These are phyloP conservation scores for Akanthomyces lecanii DNA, from an alignment of 2,329 filamentous ascomycete species.

Conservation along the genomic window DNA sequence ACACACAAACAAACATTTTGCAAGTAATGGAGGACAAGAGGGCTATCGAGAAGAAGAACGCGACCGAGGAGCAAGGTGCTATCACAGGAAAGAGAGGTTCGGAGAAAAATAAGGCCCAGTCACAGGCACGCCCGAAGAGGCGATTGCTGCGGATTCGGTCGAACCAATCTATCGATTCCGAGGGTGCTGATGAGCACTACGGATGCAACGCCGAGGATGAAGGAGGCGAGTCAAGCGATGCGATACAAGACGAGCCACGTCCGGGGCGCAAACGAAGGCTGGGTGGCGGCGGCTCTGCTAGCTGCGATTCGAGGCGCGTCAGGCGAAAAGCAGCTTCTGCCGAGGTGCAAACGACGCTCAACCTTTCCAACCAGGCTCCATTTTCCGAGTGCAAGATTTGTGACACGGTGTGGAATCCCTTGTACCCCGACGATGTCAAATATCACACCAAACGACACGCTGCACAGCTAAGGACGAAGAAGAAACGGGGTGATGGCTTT, in stretches of 20 bases:
- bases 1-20: background rate
- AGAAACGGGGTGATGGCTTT: slow-evolving; percentile 12
- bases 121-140: slow-evolving; percentile 16
- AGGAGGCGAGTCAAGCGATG: background rate
- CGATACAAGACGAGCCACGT: background rate
- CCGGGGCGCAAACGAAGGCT: slow-evolving; percentile 1
- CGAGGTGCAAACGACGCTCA: slow-evolving; percentile 40
- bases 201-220: background rate
- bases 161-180: slow-evolving; percentile 14
- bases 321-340: slow-evolving; percentile 20
- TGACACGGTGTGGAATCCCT: slow-evolving; percentile 41
- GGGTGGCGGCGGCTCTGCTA: background rate
- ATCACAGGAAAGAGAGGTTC: too few species aligned
- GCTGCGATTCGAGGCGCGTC: slow-evolving; percentile 1
- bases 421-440: slow-evolving; percentile 41
- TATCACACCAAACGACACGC: slow-evolving; percentile 39
- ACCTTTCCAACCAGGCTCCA: slow-evolving; percentile 37
- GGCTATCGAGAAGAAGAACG: background rate
- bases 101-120: background rate
- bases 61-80: too few species aligned
- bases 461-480: slow-evolving; percentile 28
- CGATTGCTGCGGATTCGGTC: slow-evolving; percentile 29
- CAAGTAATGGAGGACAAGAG: background rate
- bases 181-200: background rate
- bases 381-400: slow-evolving; percentile 42